These are phyloP conservation scores for Alternaria rosae DNA, from an alignment of 2,329 filamentous ascomycete species.

Conservation along the genomic window DNA sequence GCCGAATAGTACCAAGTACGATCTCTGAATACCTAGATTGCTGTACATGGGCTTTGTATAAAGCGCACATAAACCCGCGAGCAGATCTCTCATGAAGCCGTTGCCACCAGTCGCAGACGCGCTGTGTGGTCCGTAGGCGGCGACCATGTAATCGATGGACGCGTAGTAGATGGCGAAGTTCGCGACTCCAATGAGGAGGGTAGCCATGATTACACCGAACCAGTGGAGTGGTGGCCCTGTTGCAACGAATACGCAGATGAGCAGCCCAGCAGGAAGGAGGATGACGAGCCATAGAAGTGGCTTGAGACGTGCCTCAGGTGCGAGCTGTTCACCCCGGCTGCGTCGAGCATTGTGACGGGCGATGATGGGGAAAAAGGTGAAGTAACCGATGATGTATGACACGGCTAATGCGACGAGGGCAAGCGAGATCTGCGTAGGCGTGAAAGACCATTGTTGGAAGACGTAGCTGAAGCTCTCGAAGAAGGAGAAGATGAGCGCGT, in stretches of 20 bases:
- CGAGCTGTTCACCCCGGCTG: conserved; percentile 56
- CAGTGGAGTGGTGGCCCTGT: conserved; percentile 69
- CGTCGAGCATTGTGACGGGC: conserved; percentile 55
- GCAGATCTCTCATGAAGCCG: conserved; percentile 74
- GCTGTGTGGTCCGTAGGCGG: conserved; percentile 70
- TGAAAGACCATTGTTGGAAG: conserved; percentile 71
- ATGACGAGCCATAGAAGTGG: conserved; percentile 69
- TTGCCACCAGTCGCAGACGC: conserved; percentile 81
- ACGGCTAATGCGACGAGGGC: conserved; percentile 60
- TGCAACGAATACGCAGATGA: conserved; percentile 69
- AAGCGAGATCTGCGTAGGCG: conserved; percentile 63
- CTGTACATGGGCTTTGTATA: conserved; percentile 48
- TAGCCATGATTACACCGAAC: conserved; percentile 62
- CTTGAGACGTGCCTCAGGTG: conserved; percentile 70
- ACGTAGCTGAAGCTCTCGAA: conserved; percentile 74
- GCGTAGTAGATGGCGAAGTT: conserved; percentile 76
- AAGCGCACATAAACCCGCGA: conserved; percentile 74
- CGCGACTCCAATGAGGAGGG: conserved; percentile 67
- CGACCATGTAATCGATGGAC: conserved; percentile 80
- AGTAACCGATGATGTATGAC: conserved; percentile 65
- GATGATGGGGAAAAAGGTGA: conserved; percentile 60
- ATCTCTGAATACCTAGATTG: conserved; percentile 29
- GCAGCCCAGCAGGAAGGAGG: conserved; percentile 69
- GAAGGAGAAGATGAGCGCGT: conserved; percentile 79
- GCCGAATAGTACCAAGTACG: conserved; percentile 55